Conservation (phyloP, 2,329 filamentous ascomycete genomes). For the Penicillium sp. region DNA sequence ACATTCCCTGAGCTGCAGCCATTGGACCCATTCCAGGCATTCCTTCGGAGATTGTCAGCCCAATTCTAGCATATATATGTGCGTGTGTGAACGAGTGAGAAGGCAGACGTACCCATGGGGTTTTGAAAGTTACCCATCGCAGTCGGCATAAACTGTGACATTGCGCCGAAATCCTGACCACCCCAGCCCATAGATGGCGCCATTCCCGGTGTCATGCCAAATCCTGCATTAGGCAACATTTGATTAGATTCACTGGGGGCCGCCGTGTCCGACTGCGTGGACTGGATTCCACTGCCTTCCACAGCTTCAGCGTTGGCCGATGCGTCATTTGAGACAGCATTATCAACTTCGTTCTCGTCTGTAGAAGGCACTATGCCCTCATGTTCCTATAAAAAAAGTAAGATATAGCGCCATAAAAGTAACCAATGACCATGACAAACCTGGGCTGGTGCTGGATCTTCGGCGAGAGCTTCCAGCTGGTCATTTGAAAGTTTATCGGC, state of each 20-base stretch:
- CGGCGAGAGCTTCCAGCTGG: background rate
- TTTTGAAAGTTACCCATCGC: slow-evolving; percentile 61
- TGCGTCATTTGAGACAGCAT: background rate
- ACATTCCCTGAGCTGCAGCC: slow-evolving; percentile 47
- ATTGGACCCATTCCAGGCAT: slow-evolving; percentile 76
- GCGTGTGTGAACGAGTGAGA: background rate
- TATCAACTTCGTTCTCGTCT: background rate
- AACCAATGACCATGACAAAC: background rate
- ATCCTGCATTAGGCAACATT: slow-evolving; percentile 30
- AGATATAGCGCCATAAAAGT: background rate
- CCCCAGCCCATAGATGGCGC: slow-evolving; percentile 61
- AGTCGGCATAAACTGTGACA: slow-evolving; percentile 62
- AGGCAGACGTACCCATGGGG: slow-evolving; percentile 75
- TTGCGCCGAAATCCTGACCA: slow-evolving; percentile 63
- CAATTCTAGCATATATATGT: background rate
- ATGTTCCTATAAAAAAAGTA: background rate
- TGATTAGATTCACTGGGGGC: slow-evolving; percentile 13
- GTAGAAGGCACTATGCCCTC: background rate
- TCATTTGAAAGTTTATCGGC: background rate
- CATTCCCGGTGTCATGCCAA: slow-evolving; percentile 44
- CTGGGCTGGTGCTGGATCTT: background rate
- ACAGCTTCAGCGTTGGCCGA: slow-evolving; percentile 1
- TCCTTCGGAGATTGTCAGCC: slow-evolving; percentile 45
- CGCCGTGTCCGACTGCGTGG: slow-evolving; percentile 17
- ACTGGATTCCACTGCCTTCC: slow-evolving; percentile 7